These are phyloP conservation scores for Pyrenophora graminea DNA, from an alignment of 2,329 filamentous ascomycete species.

Conservation along the genomic window DNA sequence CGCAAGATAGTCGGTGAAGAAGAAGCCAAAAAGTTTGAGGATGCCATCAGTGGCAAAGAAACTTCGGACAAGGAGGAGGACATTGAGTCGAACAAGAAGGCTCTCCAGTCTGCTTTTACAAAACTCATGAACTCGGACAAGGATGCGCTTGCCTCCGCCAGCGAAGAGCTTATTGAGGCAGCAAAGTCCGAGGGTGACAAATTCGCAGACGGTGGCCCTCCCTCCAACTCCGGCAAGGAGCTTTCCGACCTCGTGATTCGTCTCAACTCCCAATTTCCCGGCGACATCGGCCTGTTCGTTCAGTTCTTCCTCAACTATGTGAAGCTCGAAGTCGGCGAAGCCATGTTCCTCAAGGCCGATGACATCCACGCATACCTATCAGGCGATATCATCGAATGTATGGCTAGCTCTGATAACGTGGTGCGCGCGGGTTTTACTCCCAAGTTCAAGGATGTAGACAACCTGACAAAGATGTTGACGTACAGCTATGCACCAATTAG, in stretches of 20 bases:
- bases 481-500: conserved; percentile 94
- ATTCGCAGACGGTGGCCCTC: conserved; percentile 76
- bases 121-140: conserved; percentile 78
- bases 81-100: conserved; percentile 69
- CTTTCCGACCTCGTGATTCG: conserved; percentile 77
- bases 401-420: conserved; percentile 98
- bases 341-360: conserved; percentile 93
- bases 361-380: conserved; percentile 96
- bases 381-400: conserved; percentile 97
- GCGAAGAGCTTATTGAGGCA: conserved; percentile 70
- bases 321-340: conserved; percentile 83
- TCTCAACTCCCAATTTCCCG: conserved; percentile 80
- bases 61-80: conserved; percentile 53
- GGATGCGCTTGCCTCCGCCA: conserved; percentile 66
- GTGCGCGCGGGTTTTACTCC: conserved; percentile 96
- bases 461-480: conserved; percentile 86
- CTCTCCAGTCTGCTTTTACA: conserved; percentile 74
- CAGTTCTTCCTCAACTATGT: conserved; percentile 98
- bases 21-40: conserved; percentile 51
- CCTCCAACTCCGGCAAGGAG: conserved; percentile 69
- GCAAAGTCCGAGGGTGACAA: conserved; percentile 68
- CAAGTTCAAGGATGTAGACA: conserved; percentile 96
- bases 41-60: conserved; percentile 57
- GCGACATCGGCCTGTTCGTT: conserved; percentile 89
- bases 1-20: conserved; percentile 55